These are phyloP conservation scores for Durusdinium trenchii DNA, from an alignment of 73 alveolate species.

Conservation along the genomic window DNA sequence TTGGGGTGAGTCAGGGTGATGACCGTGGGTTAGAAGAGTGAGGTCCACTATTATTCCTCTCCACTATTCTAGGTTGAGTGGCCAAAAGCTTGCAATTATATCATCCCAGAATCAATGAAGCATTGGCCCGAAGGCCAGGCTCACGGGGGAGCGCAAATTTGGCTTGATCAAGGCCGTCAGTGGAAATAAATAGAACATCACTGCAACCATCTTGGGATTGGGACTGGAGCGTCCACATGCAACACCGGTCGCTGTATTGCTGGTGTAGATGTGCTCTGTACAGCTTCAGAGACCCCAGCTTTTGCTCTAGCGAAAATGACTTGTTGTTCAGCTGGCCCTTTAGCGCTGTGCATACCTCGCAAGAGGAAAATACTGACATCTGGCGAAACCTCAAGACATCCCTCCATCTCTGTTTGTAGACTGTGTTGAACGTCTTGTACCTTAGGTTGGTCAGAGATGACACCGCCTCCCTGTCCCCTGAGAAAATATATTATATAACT, in stretches of 20 bases:
- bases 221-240: not conserved
- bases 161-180: conserved; percentile 44
- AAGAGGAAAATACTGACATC: not conserved
- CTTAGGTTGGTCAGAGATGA: too few relatives aligned
- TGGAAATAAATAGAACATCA: not conserved
- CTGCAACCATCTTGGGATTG: not conserved
- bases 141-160: not conserved
- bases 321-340: not conserved
- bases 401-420: too few relatives aligned
- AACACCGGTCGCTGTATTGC: not conserved
- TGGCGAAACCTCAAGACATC: too few relatives aligned
- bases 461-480: too few relatives aligned
- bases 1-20: too few relatives aligned
- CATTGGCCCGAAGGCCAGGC: conserved; percentile 17
- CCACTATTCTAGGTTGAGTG: too few relatives aligned
- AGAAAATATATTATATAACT: too few relatives aligned
- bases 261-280: conserved; percentile 1
- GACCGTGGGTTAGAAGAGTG: too few relatives aligned
- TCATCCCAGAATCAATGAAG: too few relatives aligned
- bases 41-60: too few relatives aligned
- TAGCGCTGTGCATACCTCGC: not conserved
- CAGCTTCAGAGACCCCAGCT: not conserved
- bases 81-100: too few relatives aligned
- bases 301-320: not conserved
- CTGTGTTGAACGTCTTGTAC: too few relatives aligned